phyloP scores from a whole-genome alignment of 768 basidiomycete genomes.

The Boletus barrowsii region DNA sequence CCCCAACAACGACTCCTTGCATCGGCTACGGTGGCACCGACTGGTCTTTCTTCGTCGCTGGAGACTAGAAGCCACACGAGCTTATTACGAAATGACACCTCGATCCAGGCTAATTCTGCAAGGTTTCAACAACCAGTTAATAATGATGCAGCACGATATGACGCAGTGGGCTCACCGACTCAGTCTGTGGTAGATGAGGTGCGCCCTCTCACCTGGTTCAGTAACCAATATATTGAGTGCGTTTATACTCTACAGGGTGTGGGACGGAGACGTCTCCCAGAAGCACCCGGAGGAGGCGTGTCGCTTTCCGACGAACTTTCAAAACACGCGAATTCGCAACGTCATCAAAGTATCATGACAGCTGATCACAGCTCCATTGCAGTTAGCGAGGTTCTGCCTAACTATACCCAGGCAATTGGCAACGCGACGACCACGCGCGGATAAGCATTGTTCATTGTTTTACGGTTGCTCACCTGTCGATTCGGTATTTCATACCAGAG shows the following conservation, averaged over 20 bases:
- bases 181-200: constrained; percentile 20
- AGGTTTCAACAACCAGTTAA: constrained; percentile 6
- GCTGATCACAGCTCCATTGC: constrained; percentile 13
- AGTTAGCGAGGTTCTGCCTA: constrained; percentile 18
- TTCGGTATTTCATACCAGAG: too few relatives aligned
- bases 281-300: constrained; percentile 17
- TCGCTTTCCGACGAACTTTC: constrained; percentile 13
- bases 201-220: background rate
- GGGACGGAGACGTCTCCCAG: constrained; percentile 22
- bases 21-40: background rate
- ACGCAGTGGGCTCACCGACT: background rate
- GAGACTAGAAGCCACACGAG: constrained; percentile 15
- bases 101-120: background rate
- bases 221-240: background rate
- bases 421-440: background rate
- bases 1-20: constrained; percentile 8
- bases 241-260: background rate
- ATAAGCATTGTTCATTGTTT: background rate
- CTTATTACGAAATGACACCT: constrained; percentile 7
- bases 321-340: constrained; percentile 8
- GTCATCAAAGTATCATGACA: background rate
- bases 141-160: background rate
- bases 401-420: constrained; percentile 21
- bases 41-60: constrained; percentile 21
- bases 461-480: background rate